phyloP scores from a whole-genome alignment of 345 rosid species.

The Triadica sebifera region DNA sequence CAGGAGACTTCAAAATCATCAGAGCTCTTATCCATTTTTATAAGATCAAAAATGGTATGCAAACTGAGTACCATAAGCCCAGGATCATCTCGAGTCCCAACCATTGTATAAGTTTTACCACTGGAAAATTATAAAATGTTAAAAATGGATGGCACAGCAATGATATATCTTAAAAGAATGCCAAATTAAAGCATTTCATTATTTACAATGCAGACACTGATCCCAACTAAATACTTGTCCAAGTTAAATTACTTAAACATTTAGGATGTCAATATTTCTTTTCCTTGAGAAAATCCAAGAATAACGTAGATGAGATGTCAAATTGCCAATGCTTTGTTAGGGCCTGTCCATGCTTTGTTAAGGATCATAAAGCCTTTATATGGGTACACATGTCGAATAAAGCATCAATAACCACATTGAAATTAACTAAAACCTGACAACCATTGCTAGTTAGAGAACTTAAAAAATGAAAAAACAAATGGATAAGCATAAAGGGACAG shows the following conservation, averaged over 20 bases:
- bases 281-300: too few species aligned
- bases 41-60: constrained; percentile 75
- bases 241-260: neutral
- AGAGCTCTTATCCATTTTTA: constrained; percentile 59
- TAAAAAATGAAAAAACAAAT: neutral
- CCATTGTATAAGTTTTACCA: constrained; percentile 96
- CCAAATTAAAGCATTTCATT: neutral
- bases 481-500: neutral
- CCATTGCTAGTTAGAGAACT: neutral
- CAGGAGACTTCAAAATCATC: constrained; percentile 82
- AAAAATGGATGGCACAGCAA: neutral
- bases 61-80: constrained; percentile 97
- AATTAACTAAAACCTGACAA: too few species aligned
- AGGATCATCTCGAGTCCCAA: constrained; percentile 81
- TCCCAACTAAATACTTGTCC: neutral
- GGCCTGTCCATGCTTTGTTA: too few species aligned
- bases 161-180: neutral
- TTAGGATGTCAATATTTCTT: neutral
- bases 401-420: neutral
- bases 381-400: neutral
- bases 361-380: too few species aligned
- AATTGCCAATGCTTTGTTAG: neutral
- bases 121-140: constrained; percentile 33
- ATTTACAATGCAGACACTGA: constrained; percentile 2
- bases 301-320: too few species aligned